Evolutionary conservation across 129 eudicot species (phyloP).

Genomic region (Calendula officinalis): DNA sequence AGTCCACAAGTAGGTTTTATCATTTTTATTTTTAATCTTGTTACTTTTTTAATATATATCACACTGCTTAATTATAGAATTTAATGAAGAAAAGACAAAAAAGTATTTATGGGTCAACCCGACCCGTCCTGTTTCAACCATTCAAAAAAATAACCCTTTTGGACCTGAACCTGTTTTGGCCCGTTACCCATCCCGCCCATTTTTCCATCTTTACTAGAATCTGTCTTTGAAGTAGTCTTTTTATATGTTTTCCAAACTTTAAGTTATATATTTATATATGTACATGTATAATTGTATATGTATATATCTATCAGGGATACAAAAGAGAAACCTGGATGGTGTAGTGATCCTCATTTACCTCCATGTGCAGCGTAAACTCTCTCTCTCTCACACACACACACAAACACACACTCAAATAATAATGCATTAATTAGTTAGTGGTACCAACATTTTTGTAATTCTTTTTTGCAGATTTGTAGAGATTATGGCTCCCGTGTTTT

Average conservation of each 20-base stretch:
- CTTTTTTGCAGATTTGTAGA: slow-evolving; percentile 64
- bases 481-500: slow-evolving; percentile 33
- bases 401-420: background rate
- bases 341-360: slow-evolving; percentile 61
- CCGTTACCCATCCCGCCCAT: too few relatives aligned
- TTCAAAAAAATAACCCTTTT: too few relatives aligned
- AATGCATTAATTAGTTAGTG: background rate
- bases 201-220: background rate
- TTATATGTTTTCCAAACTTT: background rate
- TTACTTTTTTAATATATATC: background rate
- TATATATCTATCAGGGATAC: slow-evolving; percentile 40
- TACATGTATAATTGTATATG: background rate
- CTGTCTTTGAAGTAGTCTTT: background rate
- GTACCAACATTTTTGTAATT: background rate
- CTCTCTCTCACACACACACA: slow-evolving; percentile 1
- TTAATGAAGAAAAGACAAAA: too few relatives aligned
- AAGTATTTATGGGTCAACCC: too few relatives aligned
- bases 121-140: too few relatives aligned
- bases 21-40: background rate
- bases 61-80: background rate
- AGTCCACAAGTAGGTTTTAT: slow-evolving; percentile 44
- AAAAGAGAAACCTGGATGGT: slow-evolving; percentile 70
- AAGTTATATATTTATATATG: background rate
- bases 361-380: slow-evolving; percentile 75
- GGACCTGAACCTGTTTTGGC: too few relatives aligned